Conservation (phyloP, 805 yeast genomes). For the Hanseniaspora guilliermondii region DNA sequence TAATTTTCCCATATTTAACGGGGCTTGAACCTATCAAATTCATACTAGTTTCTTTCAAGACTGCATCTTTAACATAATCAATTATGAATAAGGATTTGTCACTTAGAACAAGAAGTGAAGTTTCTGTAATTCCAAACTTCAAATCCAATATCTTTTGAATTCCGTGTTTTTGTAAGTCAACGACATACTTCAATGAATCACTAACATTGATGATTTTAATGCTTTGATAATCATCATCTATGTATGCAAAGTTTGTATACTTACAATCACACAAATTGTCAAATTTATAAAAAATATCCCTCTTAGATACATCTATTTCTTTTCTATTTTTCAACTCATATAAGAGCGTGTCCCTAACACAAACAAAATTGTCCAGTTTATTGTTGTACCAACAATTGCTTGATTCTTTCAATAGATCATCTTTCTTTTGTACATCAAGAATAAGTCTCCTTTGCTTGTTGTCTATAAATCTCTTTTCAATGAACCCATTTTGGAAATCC, state of each 20-base stretch:
- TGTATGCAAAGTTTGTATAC: background rate
- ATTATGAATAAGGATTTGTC: background rate
- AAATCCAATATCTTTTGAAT: background rate
- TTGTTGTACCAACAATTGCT: slow-evolving; percentile 3
- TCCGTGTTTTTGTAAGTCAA: background rate
- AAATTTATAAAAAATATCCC: slow-evolving; percentile 1
- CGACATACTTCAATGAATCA: background rate
- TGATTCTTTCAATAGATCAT: background rate
- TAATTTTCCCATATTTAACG: background rate
- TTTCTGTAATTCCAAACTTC: slow-evolving; percentile 9
- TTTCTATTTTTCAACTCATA: background rate
- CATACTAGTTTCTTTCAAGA: background rate
- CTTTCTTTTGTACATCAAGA: background rate
- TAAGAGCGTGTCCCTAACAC: background rate
- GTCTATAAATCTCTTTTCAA: slow-evolving; percentile 3
- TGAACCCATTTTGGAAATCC: slow-evolving; percentile 3
- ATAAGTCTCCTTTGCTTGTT: background rate
- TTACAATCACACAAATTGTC: slow-evolving; percentile 1
- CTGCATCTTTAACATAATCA: background rate
- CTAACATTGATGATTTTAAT: background rate
- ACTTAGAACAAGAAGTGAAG: background rate
- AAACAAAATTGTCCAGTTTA: background rate
- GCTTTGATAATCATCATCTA: slow-evolving; percentile 1
- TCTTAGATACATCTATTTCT: background rate
- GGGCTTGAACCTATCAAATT: background rate